A percentile compares a stretch with the other conserved stretches of the same genome.
Evolutionary conservation across 768 basidiomycete species (phyloP).

Genomic region (Xerocomellus amylosporus): DNA sequence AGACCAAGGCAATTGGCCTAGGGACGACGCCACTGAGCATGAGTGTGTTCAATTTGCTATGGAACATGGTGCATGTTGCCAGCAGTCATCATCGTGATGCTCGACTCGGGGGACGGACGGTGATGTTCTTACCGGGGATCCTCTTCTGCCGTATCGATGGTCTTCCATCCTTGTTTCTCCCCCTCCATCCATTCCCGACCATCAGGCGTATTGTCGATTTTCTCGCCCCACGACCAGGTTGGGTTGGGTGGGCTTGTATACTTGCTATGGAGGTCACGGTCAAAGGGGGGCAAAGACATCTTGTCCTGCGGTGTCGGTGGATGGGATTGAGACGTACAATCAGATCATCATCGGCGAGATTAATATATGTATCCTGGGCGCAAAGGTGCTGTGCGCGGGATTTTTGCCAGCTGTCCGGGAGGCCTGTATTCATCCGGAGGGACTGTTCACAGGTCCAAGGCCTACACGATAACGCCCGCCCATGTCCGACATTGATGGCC

Average conservation of each 20-base stretch:
- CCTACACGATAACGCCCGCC: not conserved
- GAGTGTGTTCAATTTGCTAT: slow-evolving; percentile 31
- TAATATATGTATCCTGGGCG: not conserved
- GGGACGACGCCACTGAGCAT: slow-evolving; percentile 39
- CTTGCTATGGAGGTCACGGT: slow-evolving; percentile 9
- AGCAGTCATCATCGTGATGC: not conserved
- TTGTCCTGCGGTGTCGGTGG: not conserved
- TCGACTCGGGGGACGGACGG: no score
- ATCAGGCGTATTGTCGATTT: slow-evolving; percentile 18
- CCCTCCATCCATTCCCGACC: slow-evolving; percentile 34
- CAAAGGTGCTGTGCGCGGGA: no score
- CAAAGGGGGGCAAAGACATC: slow-evolving; percentile 25
- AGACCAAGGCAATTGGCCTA: slow-evolving; percentile 46
- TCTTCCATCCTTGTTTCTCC: slow-evolving; percentile 35
- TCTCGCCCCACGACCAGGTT: slow-evolving; percentile 30
- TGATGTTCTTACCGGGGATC: slow-evolving; percentile 22
- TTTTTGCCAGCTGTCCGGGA: no score
- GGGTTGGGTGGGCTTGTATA: slow-evolving; percentile 33
- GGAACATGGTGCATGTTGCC: not conserved
- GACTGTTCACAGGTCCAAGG: no score
- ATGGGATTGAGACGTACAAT: not conserved
- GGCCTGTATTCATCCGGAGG: no score
- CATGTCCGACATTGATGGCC: no score
- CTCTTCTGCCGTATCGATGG: slow-evolving; percentile 25
- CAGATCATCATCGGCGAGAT: not conserved